Base-by-base conservation (phyloP, 306 rosid species). In the Glycine latifolia region DNA sequence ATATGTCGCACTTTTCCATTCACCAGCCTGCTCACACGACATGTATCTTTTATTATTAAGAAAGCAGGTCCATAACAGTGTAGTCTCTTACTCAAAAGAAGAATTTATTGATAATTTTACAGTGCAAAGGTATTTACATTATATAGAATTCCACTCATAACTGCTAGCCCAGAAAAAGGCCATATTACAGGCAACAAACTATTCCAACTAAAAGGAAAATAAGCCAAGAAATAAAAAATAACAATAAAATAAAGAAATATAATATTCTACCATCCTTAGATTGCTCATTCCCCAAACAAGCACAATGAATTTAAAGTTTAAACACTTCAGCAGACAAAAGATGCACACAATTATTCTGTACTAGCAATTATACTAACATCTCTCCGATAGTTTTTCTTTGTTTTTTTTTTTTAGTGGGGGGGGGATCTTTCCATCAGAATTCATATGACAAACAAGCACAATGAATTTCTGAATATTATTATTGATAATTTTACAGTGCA, bases 1-100 rank as follows among this genome's bases (percentile, higher is more conserved):
- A 60, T 80, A 77, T 67, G 39, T 39, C 85, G 79, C 62, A 71
- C 13, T 67, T 71, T 79, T 83, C 71, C 14, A 76, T 69, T 44
- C 58, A 82, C 59, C 53, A 48, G 48, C 54, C 55, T 43, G 44
- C 31, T 70, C 50, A 65, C 48, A 13, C 41, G 20, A 52, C 52
- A 71, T 70, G 48, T 15, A 59, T 56, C 60, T 43, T 76, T 16
- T 65, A 80, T 76, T 49, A 41, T 63, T 50, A 83, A 77, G 68
- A 75, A 58, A 59, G 66, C 20, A 66, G 59, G 60, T 67, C 70
- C 1, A 3, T 71, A 20, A 50, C 73, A 39, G 47, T 26, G 41
- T 46, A 68, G 49, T 71, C 33, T 12, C 47, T 80, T 60, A 10
- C 9, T 44, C 10, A 0, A 37, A 35, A 43, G 33, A 68, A 67